These are phyloP conservation scores for Sphaerobolus stellatus DNA, from an alignment of 1,284 basidiomycete species.

Conservation along the genomic window DNA sequence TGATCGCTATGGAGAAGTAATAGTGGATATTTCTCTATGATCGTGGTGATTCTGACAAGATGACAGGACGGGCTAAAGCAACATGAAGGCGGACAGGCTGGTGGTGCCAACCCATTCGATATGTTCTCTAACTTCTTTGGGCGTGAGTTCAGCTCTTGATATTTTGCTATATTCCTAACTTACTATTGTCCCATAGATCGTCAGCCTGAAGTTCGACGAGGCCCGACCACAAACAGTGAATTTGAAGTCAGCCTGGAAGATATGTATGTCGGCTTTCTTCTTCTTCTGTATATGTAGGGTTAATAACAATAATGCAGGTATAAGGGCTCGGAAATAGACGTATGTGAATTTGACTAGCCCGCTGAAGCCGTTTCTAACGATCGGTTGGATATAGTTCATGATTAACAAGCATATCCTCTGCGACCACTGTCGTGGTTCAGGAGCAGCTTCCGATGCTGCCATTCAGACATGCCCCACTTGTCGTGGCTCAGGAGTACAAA, in stretches of 20 bases:
- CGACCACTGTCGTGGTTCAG: constrained; percentile 89
- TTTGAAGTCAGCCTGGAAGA: constrained; percentile 85
- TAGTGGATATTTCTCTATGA: constrained; percentile 14
- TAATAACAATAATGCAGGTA: constrained; percentile 44
- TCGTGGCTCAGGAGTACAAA: constrained; percentile 79
- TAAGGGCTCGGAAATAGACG: constrained; percentile 79
- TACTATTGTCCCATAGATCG: constrained; percentile 29
- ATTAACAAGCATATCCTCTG: constrained; percentile 88
- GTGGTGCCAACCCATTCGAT: constrained; percentile 86
- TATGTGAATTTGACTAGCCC: constrained; percentile 35
- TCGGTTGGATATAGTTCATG: constrained; percentile 63
- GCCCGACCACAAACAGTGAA: constrained; percentile 81
- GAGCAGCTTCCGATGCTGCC: constrained; percentile 83
- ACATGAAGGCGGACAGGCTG: constrained; percentile 64
- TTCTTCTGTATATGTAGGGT: constrained; percentile 9
- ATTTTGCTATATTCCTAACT: too few species aligned
- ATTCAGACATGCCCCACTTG: constrained; percentile 82
- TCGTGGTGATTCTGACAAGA: background rate
- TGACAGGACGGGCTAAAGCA: constrained; percentile 82
- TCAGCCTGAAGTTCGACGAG: constrained; percentile 69
- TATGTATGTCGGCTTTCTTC: constrained; percentile 58
- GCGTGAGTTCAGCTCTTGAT: constrained; percentile 50
- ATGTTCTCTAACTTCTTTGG: constrained; percentile 93
- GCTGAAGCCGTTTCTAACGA: constrained; percentile 3
- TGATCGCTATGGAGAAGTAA: constrained; percentile 85